phyloP scores from a whole-genome alignment of 495 filamentous ascomycete genomes.

The Choiromyces venosus region DNA sequence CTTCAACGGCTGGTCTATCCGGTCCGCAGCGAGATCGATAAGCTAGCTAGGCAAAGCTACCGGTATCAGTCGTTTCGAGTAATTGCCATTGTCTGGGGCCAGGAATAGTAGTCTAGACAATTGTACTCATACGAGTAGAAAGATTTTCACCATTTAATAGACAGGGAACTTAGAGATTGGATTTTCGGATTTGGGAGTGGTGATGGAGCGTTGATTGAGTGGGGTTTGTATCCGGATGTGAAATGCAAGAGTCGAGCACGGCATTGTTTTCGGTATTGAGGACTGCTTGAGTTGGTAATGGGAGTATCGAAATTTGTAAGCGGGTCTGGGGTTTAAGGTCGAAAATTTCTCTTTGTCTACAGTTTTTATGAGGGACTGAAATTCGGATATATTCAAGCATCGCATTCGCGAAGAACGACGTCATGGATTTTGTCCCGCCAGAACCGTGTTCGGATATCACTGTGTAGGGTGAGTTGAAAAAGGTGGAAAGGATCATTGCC shows the following conservation, averaged over 20 bases:
- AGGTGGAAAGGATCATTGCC: background rate
- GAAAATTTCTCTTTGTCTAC: background rate
- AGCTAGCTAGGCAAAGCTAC: background rate
- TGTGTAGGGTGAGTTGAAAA: background rate
- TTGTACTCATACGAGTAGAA: too few species aligned
- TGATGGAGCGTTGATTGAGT: background rate
- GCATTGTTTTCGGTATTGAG: background rate
- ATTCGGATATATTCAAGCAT: background rate
- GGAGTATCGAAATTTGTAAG: background rate
- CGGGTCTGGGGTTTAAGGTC: background rate
- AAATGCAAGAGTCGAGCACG: too few species aligned
- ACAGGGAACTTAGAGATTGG: background rate
- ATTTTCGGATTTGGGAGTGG: background rate
- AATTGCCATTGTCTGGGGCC: background rate
- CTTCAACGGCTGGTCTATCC: background rate
- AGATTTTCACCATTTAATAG: background rate
- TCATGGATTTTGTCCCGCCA: background rate
- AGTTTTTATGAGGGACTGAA: background rate
- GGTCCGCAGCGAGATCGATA: background rate
- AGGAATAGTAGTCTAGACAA: background rate
- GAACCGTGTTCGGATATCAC: background rate
- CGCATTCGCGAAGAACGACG: background rate
- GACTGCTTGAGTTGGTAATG: background rate
- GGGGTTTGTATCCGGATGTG: too few species aligned
- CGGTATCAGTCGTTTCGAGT: background rate